Evolutionary conservation across 2,329 filamentous ascomycete species (phyloP).

Genomic region (Arthrobotrys megalospora): DNA sequence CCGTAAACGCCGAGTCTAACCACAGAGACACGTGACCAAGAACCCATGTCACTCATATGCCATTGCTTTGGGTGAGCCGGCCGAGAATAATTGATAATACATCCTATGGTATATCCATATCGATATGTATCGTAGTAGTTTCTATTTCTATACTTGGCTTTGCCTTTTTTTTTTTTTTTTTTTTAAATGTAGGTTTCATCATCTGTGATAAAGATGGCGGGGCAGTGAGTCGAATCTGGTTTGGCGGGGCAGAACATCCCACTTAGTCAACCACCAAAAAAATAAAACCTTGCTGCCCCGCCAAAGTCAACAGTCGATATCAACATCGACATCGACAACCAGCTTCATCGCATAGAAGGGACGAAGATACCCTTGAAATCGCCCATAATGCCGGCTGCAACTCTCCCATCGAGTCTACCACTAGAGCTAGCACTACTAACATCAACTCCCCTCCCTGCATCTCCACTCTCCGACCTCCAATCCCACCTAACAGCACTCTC

Average conservation of each 20-base stretch:
- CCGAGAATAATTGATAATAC: too few species aligned
- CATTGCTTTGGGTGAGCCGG: too few species aligned
- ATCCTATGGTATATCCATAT: too few species aligned
- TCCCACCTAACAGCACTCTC: slow-evolving; percentile 22
- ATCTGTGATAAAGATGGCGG: too few species aligned
- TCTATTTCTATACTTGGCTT: too few species aligned
- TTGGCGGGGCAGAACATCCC: slow-evolving; percentile 31
- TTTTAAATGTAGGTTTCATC: too few species aligned
- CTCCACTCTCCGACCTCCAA: slow-evolving; percentile 35
- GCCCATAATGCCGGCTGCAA: slow-evolving; percentile 42
- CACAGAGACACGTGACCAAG: too few species aligned
- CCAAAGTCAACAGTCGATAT: slow-evolving; percentile 26
- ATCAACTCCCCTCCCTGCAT: slow-evolving; percentile 33
- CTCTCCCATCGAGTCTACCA: slow-evolving; percentile 38
- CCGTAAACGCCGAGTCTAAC: too few species aligned
- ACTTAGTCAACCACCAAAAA: slow-evolving; percentile 20
- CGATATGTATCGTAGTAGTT: too few species aligned
- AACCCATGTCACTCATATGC: too few species aligned
- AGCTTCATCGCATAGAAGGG: not conserved
- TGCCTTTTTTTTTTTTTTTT: too few species aligned
- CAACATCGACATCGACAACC: not conserved
- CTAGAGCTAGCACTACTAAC: slow-evolving; percentile 52
- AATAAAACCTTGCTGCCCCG: slow-evolving; percentile 43
- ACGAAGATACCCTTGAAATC: not conserved
- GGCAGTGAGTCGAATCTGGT: not conserved